Conservation (phyloP, 2,329 filamentous ascomycete genomes). For the Podosphaera xanthii region DNA sequence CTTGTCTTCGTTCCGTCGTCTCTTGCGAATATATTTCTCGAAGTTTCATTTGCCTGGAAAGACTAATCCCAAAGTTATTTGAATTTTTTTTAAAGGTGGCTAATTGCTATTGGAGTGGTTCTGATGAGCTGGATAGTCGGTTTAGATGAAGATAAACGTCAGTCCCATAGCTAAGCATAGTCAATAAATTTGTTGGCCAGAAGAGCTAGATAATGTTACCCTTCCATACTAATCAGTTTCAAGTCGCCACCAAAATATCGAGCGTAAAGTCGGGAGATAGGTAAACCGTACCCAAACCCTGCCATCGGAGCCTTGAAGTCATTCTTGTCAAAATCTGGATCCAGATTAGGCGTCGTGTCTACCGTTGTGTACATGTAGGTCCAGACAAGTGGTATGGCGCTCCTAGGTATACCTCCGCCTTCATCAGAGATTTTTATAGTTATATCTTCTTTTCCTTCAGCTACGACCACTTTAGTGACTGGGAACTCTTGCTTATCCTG, state of each 20-base stretch:
- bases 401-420: conserved; percentile 82
- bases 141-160: conserved; percentile 98
- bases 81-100: conserved; percentile 53
- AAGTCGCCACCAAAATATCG: conserved; percentile 93
- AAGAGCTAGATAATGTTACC: conserved; percentile 33
- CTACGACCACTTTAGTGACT: conserved; percentile 90
- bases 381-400: conserved; percentile 92
- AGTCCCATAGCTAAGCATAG: conserved; percentile 57
- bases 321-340: conserved; percentile 95
- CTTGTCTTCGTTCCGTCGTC: conserved; percentile 69
- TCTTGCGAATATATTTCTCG: conserved; percentile 24
- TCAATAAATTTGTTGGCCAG: conserved; percentile 1
- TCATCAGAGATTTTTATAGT: conserved; percentile 97
- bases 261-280: conserved; percentile 83
- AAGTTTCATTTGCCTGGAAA: conserved; percentile 32
- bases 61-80: conserved; percentile 38
- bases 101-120: conserved; percentile 74
- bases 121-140: conserved; percentile 79
- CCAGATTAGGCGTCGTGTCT: conserved; percentile 78
- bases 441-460: conserved; percentile 94
- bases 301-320: conserved; percentile 99
- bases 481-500: conserved; percentile 92
- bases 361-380: conserved; percentile 99
- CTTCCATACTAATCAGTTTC: conserved; percentile 98
- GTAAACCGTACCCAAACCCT: conserved; percentile 91